Percentiles rank a stretch among this genome's conserved stretches.
phyloP scores from a whole-genome alignment of 768 basidiomycete genomes.

The Paxillus ammoniavirescens region DNA sequence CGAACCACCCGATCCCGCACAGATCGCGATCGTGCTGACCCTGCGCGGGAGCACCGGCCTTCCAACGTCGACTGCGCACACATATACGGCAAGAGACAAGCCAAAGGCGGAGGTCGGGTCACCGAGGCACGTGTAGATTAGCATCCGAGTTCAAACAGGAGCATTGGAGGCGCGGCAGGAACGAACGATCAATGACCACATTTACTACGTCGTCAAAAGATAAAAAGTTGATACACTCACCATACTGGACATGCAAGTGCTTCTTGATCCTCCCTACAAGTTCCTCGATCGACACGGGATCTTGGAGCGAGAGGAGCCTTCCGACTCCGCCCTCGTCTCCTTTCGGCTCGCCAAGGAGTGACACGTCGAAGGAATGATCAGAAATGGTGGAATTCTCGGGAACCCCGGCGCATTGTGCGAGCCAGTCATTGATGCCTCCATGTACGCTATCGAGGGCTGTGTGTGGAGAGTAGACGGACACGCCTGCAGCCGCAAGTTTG shows the following conservation, averaged over 20 bases:
- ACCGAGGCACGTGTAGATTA: neutral
- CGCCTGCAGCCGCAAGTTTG: slow-evolving; percentile 74
- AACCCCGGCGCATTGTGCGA: slow-evolving; percentile 54
- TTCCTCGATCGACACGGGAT: slow-evolving; percentile 56
- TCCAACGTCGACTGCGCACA: slow-evolving; percentile 62
- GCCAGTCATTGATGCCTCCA: slow-evolving; percentile 91
- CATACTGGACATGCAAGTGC: slow-evolving; percentile 55
- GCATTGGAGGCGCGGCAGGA: neutral
- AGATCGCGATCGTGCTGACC: slow-evolving; percentile 74
- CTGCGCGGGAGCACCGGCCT: slow-evolving; percentile 37
- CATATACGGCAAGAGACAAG: slow-evolving; percentile 9
- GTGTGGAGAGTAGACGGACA: slow-evolving; percentile 87
- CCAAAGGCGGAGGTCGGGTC: slow-evolving; percentile 3
- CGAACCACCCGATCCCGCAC: slow-evolving; percentile 86
- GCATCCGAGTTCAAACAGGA: neutral
- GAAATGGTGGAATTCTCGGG: slow-evolving; percentile 29
- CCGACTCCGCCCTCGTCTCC: slow-evolving; percentile 62
- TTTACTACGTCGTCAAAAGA: slow-evolving; percentile 9
- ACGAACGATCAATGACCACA: neutral
- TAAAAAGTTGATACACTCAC: slow-evolving; percentile 37
- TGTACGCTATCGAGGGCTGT: slow-evolving; percentile 82
- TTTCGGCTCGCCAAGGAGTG: slow-evolving; percentile 40
- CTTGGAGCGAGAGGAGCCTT: slow-evolving; percentile 59
- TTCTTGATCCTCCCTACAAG: slow-evolving; percentile 69
- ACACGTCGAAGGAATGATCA: slow-evolving; percentile 18